Evolutionary conservation across 2,329 filamentous ascomycete species (phyloP).

Genomic region (Penicillium vulpinum): DNA sequence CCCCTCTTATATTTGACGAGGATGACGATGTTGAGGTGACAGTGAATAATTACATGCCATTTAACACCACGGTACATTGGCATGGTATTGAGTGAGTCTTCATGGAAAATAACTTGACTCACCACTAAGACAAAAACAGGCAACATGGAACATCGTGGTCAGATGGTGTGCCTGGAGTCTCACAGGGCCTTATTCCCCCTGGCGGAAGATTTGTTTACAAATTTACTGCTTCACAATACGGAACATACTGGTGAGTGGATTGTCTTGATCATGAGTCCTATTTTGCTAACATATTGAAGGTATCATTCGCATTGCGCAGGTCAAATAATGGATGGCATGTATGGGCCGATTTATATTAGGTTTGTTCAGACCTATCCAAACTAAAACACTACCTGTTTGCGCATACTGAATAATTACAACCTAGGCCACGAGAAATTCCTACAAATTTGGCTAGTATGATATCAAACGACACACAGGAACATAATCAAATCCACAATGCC

Average conservation of each 20-base stretch:
- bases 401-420: background rate
- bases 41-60: conserved; percentile 29
- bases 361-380: conserved; percentile 17
- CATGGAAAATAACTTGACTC: background rate
- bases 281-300: conserved; percentile 24
- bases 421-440: background rate
- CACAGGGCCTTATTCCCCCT: conserved; percentile 53
- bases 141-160: conserved; percentile 56
- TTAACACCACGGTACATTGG: conserved; percentile 30
- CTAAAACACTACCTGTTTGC: conserved; percentile 15
- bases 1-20: conserved; percentile 26
- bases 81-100: conserved; percentile 28
- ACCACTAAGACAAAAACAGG: background rate
- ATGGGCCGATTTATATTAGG: conserved; percentile 54
- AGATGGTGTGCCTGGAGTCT: conserved; percentile 58
- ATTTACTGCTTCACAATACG: conserved; percentile 55
- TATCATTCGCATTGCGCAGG: conserved; percentile 58
- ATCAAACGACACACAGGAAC: conserved; percentile 39
- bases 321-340: conserved; percentile 60
- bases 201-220: conserved; percentile 51
- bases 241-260: conserved; percentile 48
- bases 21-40: conserved; percentile 31
- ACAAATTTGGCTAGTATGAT: background rate
- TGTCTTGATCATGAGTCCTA: background rate
- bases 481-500: conserved; percentile 46